phyloP scores from a whole-genome alignment of 768 basidiomycete genomes.

The Termitomyces sp. region DNA sequence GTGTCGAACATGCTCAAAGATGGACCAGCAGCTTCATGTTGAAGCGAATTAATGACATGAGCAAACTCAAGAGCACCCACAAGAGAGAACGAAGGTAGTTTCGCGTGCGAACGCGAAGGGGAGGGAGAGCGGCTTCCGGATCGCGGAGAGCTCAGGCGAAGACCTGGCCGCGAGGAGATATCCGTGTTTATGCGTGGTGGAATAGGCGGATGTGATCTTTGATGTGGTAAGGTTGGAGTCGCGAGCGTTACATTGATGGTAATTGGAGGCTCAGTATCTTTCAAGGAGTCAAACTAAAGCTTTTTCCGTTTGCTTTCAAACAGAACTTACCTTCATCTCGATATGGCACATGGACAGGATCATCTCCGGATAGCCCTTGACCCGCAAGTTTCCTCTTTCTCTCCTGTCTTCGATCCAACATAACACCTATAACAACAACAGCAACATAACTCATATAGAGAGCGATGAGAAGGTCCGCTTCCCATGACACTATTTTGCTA shows the following conservation, averaged over 20 bases:
- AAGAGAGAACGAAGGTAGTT: slow-evolving; percentile 83
- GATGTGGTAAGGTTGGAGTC: slow-evolving; percentile 11
- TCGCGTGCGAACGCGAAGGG: slow-evolving; percentile 25
- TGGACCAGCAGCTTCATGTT: slow-evolving; percentile 56
- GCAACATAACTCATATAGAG: slow-evolving; percentile 77
- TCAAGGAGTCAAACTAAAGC: neutral
- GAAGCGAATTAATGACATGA: slow-evolving; percentile 79
- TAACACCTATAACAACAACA: slow-evolving; percentile 70
- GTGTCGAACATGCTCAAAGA: slow-evolving; percentile 63
- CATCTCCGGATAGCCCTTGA: slow-evolving; percentile 56
- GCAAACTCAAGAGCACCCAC: slow-evolving; percentile 96
- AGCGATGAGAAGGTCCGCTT: slow-evolving; percentile 64
- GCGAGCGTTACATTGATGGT: slow-evolving; percentile 21
- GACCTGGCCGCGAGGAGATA: slow-evolving; percentile 5
- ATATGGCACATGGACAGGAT: slow-evolving; percentile 44
- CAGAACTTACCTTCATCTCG: slow-evolving; percentile 52
- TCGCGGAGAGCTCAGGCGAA: slow-evolving; percentile 31
- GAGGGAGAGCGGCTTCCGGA: slow-evolving; percentile 50
- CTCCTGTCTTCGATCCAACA: slow-evolving; percentile 64
- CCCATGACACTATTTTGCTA: slow-evolving; percentile 62
- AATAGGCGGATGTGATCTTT: neutral
- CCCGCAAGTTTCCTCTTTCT: slow-evolving; percentile 43
- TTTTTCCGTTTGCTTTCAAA: neutral
- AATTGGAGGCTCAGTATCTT: slow-evolving; percentile 10
- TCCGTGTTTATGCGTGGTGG: slow-evolving; percentile 7